A percentile compares a stretch with the other conserved stretches of the same genome.
Evolutionary conservation across 1,284 basidiomycete species (phyloP).

Genomic region (Cryptococcus sp.): DNA sequence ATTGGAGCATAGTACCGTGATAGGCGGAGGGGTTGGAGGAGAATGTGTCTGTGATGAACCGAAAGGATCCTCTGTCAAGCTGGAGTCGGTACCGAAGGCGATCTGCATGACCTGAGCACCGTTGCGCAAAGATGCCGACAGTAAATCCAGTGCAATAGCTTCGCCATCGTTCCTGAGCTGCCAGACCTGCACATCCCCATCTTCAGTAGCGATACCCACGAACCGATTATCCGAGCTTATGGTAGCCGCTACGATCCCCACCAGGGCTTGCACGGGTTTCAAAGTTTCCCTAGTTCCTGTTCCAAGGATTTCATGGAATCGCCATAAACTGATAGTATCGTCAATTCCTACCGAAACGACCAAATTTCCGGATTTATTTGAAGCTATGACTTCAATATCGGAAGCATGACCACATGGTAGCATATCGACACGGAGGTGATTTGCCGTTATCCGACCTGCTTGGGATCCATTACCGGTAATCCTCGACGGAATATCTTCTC

Average conservation of each 20-base stretch:
- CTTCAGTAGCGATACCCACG: constrained; percentile 9
- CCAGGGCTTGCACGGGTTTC: too few relatives aligned
- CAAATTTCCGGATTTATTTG: constrained; percentile 61
- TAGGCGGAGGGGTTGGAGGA: too few relatives aligned
- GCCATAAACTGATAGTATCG: constrained; percentile 51
- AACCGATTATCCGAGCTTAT: constrained; percentile 13
- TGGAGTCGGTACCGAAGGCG: too few relatives aligned
- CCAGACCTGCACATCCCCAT: constrained; percentile 19
- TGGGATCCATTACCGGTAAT: constrained; percentile 36
- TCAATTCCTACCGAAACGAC: constrained; percentile 69
- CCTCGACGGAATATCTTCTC: constrained; percentile 19
- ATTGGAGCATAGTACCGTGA: too few relatives aligned
- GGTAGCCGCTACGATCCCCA: constrained; percentile 17
- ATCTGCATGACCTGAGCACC: too few relatives aligned
- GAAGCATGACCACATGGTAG: constrained; percentile 69
- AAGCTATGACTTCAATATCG: constrained; percentile 75
- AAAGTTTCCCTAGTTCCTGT: constrained; percentile 31
- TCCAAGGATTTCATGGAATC: constrained; percentile 18
- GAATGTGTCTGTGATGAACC: too few relatives aligned
- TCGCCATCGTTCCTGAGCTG: constrained; percentile 14
- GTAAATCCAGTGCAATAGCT: background rate
- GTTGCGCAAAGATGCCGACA: background rate
- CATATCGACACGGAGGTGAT: constrained; percentile 59
- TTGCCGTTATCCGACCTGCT: constrained; percentile 11
- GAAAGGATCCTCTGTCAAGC: too few relatives aligned